Evolutionary conservation across 2,329 filamentous ascomycete genomes (phyloP).

Genomic region (Canariomyces notabilis): DNA sequence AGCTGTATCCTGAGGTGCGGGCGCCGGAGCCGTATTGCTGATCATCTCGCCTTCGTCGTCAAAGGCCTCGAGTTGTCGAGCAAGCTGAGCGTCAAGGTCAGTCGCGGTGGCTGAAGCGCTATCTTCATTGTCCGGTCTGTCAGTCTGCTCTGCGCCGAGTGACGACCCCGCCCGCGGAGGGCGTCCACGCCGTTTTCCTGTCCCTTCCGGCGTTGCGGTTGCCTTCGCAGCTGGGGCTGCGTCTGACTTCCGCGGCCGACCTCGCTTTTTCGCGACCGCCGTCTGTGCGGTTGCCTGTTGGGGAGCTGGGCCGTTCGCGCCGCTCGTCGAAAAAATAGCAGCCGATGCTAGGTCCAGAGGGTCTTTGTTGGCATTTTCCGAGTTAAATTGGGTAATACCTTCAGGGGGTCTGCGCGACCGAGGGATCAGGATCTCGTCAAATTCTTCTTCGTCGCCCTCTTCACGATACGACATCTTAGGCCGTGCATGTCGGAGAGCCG

Average conservation of each 20-base stretch:
- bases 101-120: conserved; percentile 6
- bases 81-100: conserved; percentile 34
- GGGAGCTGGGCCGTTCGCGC: conserved; percentile 6
- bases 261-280: conserved; percentile 24
- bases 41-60: conserved; percentile 24
- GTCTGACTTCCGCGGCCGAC: conserved; percentile 22
- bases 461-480: conserved; percentile 48
- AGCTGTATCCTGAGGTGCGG: background rate
- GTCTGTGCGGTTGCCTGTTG: conserved; percentile 3
- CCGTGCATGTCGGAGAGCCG: conserved; percentile 47
- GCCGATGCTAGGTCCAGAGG: conserved; percentile 40
- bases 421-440: conserved; percentile 34
- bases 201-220: background rate
- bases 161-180: conserved; percentile 13
- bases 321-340: conserved; percentile 30
- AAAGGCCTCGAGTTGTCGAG: conserved; percentile 28
- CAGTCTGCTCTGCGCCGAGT: too few species aligned
- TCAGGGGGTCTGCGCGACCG: conserved; percentile 16
- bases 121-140: conserved; percentile 2
- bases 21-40: conserved; percentile 7
- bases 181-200: conserved; percentile 15
- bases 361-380: conserved; percentile 22
- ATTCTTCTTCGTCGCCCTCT: conserved; percentile 43
- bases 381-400: conserved; percentile 19
- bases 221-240: background rate